These are phyloP conservation scores for Tripterygium wilfordii DNA, from an alignment of 177 flowering plant species.

Conservation along the genomic window DNA sequence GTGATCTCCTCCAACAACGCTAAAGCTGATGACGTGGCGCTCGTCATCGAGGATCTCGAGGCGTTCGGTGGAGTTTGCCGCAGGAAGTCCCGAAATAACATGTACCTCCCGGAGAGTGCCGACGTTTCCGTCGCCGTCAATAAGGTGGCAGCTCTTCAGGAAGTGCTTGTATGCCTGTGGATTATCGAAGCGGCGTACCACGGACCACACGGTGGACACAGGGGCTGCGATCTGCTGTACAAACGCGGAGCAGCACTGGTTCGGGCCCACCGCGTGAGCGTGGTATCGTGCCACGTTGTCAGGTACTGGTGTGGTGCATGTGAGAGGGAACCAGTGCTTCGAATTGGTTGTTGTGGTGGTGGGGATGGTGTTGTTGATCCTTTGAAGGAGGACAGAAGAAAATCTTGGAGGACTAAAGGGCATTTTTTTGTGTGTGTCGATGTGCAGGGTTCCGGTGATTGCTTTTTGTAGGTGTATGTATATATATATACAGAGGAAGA, in stretches of 20 bases:
- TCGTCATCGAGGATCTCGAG: slow-evolving; percentile 54
- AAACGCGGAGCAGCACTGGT: slow-evolving; percentile 47
- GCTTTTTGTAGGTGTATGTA: not conserved
- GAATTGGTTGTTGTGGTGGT: not conserved
- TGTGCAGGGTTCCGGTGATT: not conserved
- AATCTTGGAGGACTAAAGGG: slow-evolving; percentile 19
- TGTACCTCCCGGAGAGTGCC: slow-evolving; percentile 46
- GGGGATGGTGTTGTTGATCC: slow-evolving; percentile 10
- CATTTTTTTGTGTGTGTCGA: slow-evolving; percentile 9
- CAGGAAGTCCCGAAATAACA: slow-evolving; percentile 53
- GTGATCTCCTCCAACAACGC: slow-evolving; percentile 53
- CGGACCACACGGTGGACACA: slow-evolving; percentile 44
- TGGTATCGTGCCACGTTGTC: slow-evolving; percentile 28
- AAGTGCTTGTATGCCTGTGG: slow-evolving; percentile 50
- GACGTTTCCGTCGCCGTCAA: slow-evolving; percentile 39
- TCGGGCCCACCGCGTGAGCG: slow-evolving; percentile 21
- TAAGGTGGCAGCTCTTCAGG: slow-evolving; percentile 43
- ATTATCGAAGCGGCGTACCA: slow-evolving; percentile 49
- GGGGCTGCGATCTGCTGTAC: slow-evolving; percentile 39
- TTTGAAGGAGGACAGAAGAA: slow-evolving; percentile 16
- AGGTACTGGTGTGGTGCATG: slow-evolving; percentile 19
- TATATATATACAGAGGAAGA: not conserved
- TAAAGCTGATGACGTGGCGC: slow-evolving; percentile 43
- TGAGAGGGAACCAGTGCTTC: slow-evolving; percentile 5
- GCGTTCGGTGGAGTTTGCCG: slow-evolving; percentile 38